These are phyloP conservation scores for Alternaria infectoria DNA, from an alignment of 2,329 filamentous ascomycete genomes.

Conservation along the genomic window DNA sequence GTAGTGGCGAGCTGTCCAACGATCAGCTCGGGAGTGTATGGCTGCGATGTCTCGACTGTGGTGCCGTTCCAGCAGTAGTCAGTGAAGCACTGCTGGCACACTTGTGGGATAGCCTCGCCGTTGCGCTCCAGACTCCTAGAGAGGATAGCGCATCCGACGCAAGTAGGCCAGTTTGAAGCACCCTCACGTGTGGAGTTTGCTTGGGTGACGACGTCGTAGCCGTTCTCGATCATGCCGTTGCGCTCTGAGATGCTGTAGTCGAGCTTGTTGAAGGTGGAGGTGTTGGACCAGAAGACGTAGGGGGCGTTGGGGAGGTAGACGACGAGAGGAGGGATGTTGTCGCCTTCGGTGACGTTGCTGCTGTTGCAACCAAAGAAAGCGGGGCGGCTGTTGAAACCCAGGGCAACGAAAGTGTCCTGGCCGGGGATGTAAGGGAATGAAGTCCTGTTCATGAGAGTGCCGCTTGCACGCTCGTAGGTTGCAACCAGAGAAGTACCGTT, in stretches of 20 bases:
- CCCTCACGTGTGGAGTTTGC: slow-evolving; percentile 77
- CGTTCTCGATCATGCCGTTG: slow-evolving; percentile 83
- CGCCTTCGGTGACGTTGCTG: slow-evolving; percentile 63
- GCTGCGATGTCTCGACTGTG: slow-evolving; percentile 43
- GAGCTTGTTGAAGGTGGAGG: slow-evolving; percentile 72
- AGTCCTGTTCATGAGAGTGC: slow-evolving; percentile 68
- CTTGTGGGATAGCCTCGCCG: slow-evolving; percentile 69
- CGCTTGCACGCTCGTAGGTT: slow-evolving; percentile 71
- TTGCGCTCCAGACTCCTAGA: slow-evolving; percentile 77
- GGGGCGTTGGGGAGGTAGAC: slow-evolving; percentile 90
- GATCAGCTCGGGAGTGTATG: slow-evolving; percentile 37
- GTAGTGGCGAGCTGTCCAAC: slow-evolving; percentile 21
- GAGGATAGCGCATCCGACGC: slow-evolving; percentile 87
- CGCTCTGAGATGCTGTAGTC: slow-evolving; percentile 70
- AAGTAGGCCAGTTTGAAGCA: slow-evolving; percentile 72
- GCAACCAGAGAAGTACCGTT: slow-evolving; percentile 78
- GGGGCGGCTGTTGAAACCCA: slow-evolving; percentile 74
- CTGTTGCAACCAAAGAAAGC: slow-evolving; percentile 82
- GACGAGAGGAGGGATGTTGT: slow-evolving; percentile 67
- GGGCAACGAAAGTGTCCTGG: slow-evolving; percentile 77
- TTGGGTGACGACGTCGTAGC: slow-evolving; percentile 81
- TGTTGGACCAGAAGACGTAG: slow-evolving; percentile 77
- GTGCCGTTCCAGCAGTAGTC: slow-evolving; percentile 96
- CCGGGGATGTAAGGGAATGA: slow-evolving; percentile 76
- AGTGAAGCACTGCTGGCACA: slow-evolving; percentile 77